Conservation (phyloP, 2,329 filamentous ascomycete species). For the Phaeosphaeria sp. region DNA sequence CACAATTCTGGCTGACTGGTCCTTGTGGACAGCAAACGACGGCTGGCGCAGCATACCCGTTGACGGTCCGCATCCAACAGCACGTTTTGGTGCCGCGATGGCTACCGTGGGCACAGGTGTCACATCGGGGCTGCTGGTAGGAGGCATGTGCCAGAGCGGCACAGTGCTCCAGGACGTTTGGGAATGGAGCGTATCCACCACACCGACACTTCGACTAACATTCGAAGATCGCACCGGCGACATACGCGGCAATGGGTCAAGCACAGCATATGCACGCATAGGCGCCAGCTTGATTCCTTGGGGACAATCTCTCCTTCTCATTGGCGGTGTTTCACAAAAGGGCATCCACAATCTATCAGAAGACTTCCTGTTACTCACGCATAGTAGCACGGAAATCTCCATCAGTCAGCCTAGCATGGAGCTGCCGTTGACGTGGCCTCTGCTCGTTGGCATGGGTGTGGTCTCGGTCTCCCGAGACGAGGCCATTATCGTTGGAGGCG, state of each 20-base stretch:
- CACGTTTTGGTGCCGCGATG: conserved; percentile 65
- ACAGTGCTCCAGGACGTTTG: conserved; percentile 68
- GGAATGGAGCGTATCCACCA: conserved; percentile 63
- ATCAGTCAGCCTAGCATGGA: conserved; percentile 28
- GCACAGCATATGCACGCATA: conserved; percentile 51
- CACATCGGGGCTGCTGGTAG: conserved; percentile 69
- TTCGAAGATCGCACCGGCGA: conserved; percentile 41
- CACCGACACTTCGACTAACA: conserved; percentile 33
- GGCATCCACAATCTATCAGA: conserved; percentile 33
- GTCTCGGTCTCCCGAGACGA: conserved; percentile 56
- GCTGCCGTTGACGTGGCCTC: conserved; percentile 59
- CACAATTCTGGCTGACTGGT: conserved; percentile 51
- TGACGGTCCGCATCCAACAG: conserved; percentile 48
- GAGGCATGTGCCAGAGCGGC: conserved; percentile 73
- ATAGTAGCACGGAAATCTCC: conserved; percentile 22
- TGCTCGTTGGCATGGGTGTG: conserved; percentile 74
- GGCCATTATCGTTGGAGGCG: conserved; percentile 75
- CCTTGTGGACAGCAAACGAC: conserved; percentile 54
- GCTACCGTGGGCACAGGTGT: conserved; percentile 51
- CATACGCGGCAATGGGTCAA: conserved; percentile 19
- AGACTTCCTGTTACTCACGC: conserved; percentile 37
- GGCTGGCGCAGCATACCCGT: conserved; percentile 60
- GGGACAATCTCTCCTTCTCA: conserved; percentile 55
- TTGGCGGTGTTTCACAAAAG: conserved; percentile 58
- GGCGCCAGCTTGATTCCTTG: conserved; percentile 60